Evolutionary conservation across 805 yeast genomes (phyloP), one percentile per base, ranked within the genome.

Genomic region (Ogataea trehaloabstinens): DNA sequence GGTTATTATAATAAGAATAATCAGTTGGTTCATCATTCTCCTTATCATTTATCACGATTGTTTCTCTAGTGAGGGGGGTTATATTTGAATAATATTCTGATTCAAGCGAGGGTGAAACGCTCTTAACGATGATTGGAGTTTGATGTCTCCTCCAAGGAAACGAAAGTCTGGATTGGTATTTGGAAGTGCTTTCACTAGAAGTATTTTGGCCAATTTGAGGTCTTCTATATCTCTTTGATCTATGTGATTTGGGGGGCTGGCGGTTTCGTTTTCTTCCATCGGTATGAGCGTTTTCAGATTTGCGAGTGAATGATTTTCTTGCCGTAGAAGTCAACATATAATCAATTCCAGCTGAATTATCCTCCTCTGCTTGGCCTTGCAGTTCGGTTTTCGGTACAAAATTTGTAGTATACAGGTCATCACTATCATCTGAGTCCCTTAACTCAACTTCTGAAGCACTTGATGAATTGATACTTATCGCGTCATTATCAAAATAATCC

Each of bases 331-430:
- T 48, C 22, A 56, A 37, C 64, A 61, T 58, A 21, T 48, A 48
- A 33, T 58, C 51, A 12, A 60, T 51, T 3, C 63, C 61, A 13
- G 56, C 32, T 2, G 45, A 28, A 4, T 29, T 20, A 27, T 53
- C 60, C 32, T 60, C 66, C 35, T 49, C 51, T 2, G 64, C 63
- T 18, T 40, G 35, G 4, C 53, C 62, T 20, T 38, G 34, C 30
- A 30, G 20, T 3, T 29, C 4, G 15, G 15, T 32, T 12, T 24
- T 31, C 10, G 12, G 16, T 10, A 15, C 16, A 17, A 22, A 28
- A 22, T 7, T 13, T 6, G 21, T 8, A 17, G 31, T 8, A 7
- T 12, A 19, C 18, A 12, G 16, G 18, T 6, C n/a, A 19, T 24
- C 5, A 21, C 40, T 25, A 22, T 35, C 37, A 37, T 34, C 25